These are phyloP conservation scores for Acrocalymma vagum DNA, from an alignment of 2,329 filamentous ascomycete genomes.

Conservation along the genomic window DNA sequence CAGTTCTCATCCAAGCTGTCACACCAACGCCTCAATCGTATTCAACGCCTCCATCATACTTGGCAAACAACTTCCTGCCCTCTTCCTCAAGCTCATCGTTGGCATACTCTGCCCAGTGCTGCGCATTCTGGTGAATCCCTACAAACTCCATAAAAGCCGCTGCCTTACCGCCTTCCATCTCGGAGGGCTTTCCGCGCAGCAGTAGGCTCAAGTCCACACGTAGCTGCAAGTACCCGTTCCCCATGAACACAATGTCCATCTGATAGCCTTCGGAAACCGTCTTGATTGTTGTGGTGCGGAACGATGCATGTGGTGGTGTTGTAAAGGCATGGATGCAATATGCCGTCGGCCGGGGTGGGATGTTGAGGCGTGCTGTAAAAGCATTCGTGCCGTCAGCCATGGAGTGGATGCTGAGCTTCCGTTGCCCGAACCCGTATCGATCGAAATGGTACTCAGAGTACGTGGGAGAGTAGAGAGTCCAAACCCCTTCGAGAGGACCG, in stretches of 20 bases:
- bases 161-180: constrained; percentile 15
- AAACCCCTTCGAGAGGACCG: constrained; percentile 30
- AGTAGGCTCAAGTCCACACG: constrained; percentile 35
- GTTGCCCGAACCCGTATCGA: constrained; percentile 34
- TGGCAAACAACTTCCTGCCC: constrained; percentile 23
- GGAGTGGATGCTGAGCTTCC: constrained; percentile 29
- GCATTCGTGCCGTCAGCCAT: constrained; percentile 21
- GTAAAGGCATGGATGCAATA: constrained; percentile 26
- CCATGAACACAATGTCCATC: constrained; percentile 37
- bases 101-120: constrained; percentile 17
- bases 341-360: constrained; percentile 37
- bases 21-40: too few species aligned
- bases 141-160: constrained; percentile 31
- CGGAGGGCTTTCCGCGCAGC: constrained; percentile 31
- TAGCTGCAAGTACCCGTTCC: constrained; percentile 37
- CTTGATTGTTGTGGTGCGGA: constrained; percentile 26
- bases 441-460: constrained; percentile 36
- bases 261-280: constrained; percentile 32
- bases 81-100: constrained; percentile 25
- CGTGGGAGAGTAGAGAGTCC: constrained; percentile 35
- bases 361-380: constrained; percentile 33
- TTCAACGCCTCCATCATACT: constrained; percentile 29
- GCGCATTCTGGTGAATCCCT: constrained; percentile 25
- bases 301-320: constrained; percentile 37
- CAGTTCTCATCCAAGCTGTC: too few species aligned